phyloP scores from a whole-genome alignment of 345 rosid species.

The Gynandropsis gynandra region DNA sequence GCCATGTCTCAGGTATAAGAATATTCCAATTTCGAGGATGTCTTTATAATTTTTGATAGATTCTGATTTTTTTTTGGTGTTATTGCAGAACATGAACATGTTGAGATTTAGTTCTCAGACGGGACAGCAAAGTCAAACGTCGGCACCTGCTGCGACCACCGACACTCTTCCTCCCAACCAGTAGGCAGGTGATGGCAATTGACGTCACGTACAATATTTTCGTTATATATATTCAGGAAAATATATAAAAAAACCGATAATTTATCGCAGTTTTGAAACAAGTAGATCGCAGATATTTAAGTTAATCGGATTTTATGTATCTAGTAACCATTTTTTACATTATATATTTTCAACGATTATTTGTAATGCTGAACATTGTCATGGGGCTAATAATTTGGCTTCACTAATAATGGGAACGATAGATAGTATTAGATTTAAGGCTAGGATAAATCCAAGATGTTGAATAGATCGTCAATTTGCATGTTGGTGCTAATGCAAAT shows the following conservation, averaged over 20 bases:
- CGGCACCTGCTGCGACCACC: slow-evolving; percentile 27
- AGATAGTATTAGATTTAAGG: too few relatives aligned
- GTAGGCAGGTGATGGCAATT: slow-evolving; percentile 16
- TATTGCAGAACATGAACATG: slow-evolving; percentile 47
- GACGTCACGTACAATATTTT: neutral
- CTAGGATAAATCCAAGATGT: too few relatives aligned
- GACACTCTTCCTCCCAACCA: slow-evolving; percentile 30
- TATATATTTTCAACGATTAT: too few relatives aligned
- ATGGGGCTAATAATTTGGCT: neutral
- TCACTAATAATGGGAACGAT: neutral
- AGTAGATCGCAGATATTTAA: too few relatives aligned
- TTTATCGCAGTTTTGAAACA: too few relatives aligned
- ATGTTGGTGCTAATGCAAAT: too few relatives aligned
- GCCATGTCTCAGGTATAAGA: slow-evolving; percentile 42
- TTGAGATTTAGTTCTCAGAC: slow-evolving; percentile 36
- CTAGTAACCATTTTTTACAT: too few relatives aligned
- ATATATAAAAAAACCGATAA: too few relatives aligned
- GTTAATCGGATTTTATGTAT: too few relatives aligned
- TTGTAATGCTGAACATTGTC: too few relatives aligned
- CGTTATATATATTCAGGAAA: too few relatives aligned
- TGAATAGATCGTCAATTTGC: too few relatives aligned
- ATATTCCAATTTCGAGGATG: neutral
- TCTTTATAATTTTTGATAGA: neutral
- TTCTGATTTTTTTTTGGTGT: neutral
- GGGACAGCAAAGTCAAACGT: slow-evolving; percentile 28